Evolutionary conservation across 192 early-diverging fungal species (phyloP).

Genomic region (Backusella circina): DNA sequence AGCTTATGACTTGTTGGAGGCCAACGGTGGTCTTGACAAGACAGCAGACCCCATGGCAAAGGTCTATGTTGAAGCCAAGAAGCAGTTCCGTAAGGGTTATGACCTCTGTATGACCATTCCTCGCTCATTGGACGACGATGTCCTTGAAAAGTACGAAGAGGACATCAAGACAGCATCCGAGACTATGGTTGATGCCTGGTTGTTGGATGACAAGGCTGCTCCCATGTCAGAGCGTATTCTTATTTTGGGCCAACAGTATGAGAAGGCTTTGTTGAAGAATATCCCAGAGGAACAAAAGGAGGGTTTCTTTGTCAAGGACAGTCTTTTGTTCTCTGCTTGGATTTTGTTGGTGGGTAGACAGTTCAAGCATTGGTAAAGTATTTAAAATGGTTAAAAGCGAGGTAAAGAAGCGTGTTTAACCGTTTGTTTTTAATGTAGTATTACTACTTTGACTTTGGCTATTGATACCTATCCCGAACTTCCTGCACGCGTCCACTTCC

Average conservation of each 20-base stretch:
- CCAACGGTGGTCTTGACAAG: slow-evolving; percentile 38
- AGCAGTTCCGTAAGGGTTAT: slow-evolving; percentile 44
- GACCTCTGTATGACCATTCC: slow-evolving; percentile 51
- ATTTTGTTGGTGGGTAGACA: slow-evolving; percentile 57
- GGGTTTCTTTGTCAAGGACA: slow-evolving; percentile 38
- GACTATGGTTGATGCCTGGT: slow-evolving; percentile 52
- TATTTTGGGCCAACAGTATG: slow-evolving; percentile 59
- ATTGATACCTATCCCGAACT: slow-evolving; percentile 48
- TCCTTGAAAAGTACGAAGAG: slow-evolving; percentile 44
- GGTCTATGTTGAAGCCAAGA: slow-evolving; percentile 54
- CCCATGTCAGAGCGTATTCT: slow-evolving; percentile 56
- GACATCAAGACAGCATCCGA: slow-evolving; percentile 50
- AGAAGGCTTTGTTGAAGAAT: slow-evolving; percentile 40
- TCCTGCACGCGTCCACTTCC: slow-evolving; percentile 47
- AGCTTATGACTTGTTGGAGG: slow-evolving; percentile 48
- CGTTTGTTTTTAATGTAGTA: slow-evolving; percentile 26
- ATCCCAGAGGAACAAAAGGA: slow-evolving; percentile 35
- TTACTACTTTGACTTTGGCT: slow-evolving; percentile 52
- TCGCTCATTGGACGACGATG: slow-evolving; percentile 41
- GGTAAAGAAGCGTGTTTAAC: no score
- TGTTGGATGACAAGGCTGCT: slow-evolving; percentile 59
- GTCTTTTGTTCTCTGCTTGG: slow-evolving; percentile 43
- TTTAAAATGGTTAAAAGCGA: no score
- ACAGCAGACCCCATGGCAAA: slow-evolving; percentile 48
- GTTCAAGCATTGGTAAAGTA: slow-evolving; percentile 46